Evolutionary conservation across 345 rosid species (phyloP).

Genomic region (Gossypium rotundifolium): DNA sequence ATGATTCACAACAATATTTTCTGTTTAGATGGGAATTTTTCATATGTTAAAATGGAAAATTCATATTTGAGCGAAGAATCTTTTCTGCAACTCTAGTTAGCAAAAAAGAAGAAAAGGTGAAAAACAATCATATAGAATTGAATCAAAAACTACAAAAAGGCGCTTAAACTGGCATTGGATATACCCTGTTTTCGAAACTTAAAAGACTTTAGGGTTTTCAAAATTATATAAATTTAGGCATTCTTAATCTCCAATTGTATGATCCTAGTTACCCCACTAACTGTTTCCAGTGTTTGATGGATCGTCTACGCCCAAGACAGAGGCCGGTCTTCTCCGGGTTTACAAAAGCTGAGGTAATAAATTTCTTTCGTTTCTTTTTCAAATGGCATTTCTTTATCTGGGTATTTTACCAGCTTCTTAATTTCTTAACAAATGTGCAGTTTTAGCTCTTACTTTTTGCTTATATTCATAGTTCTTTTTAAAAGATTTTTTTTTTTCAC

Average conservation of each 20-base stretch:
- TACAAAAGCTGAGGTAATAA: background rate
- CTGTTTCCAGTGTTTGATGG: background rate
- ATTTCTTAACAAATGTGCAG: background rate
- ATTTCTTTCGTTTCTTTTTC: background rate
- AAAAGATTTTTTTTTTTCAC: background rate
- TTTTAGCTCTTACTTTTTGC: background rate
- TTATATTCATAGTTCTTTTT: background rate
- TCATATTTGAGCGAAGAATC: background rate
- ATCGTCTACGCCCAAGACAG: conserved; percentile 12
- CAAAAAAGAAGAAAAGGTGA: background rate
- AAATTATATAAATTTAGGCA: background rate
- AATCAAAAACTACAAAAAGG: background rate
- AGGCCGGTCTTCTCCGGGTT: background rate
- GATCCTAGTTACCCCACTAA: background rate
- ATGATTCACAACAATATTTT: background rate
- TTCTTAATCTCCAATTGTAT: background rate
- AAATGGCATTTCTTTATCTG: background rate
- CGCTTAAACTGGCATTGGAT: background rate
- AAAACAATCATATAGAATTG: background rate
- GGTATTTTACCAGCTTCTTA: background rate
- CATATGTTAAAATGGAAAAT: background rate
- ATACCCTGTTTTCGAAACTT: background rate
- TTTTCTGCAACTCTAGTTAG: background rate
- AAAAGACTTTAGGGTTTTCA: background rate
- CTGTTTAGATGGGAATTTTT: background rate